Base-by-base conservation (phyloP, 768 basidiomycete genomes). In the Gymnopilus dilepis region DNA sequence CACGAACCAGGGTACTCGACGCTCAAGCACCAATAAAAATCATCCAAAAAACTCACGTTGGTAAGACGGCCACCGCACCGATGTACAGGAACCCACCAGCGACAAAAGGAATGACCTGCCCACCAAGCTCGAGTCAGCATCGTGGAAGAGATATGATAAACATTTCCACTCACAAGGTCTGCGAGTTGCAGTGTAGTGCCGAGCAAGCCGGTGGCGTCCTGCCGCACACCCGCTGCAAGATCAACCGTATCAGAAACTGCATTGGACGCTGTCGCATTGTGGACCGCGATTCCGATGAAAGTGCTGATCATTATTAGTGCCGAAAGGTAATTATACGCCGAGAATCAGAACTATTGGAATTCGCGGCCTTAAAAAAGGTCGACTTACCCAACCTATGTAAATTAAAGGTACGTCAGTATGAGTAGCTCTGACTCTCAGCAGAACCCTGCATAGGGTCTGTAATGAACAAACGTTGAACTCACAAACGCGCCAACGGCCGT, bases 1-100 rank as follows among this genome's bases (percentile, higher is more conserved):
- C 48, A 58, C 58, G 53, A 59, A 58, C 62, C 62, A 38, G 62
- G 62, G 62, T 63, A 42, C 28, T 37, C 30, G 43, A 24, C 41
- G n/a, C 55, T 48, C 60, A 51, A 26, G 56, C 34, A 28, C 55
- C 56, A 50, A 60, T 62, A 50, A 63, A n/a, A 43, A 61, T 33
- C 47, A 50, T 45, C 12, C 37, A 58, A 63, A 61, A 60, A 19
- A 82, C 91, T 70, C 82, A 94, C 92, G 91, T 92, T 67, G 94
- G 94, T 61, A 95, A 78, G 62, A 95, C 94, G 50, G 94, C 93
- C 59, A 96, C 95, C 30, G 92, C 92, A 26, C 94, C 95, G 70
- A 97, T 95, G 76, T 95, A 96, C 69, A 97, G 78, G 78, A 96
- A 97, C 17, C 94, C 94, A 65, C 93, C 93, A 33, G 93, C 92